phyloP scores from a whole-genome alignment of 129 eudicot genomes.

The Silybum marianum region DNA sequence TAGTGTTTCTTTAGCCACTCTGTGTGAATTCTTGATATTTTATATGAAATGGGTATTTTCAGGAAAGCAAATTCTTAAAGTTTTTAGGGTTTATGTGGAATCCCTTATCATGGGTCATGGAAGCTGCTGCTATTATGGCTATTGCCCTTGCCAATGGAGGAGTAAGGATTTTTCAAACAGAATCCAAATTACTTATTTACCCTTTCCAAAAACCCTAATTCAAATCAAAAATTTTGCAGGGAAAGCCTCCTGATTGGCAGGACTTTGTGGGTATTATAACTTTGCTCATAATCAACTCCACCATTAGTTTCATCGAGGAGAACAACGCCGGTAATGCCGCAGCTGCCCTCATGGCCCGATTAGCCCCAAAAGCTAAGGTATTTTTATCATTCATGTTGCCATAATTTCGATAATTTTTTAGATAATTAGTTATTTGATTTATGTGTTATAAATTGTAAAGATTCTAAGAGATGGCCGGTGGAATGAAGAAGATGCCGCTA shows the following conservation, averaged over 20 bases:
- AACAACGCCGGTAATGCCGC: conserved; percentile 99
- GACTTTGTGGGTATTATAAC: conserved; percentile 98
- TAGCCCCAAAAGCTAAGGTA: conserved; percentile 98
- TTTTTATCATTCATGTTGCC: not conserved
- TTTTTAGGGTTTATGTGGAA: conserved; percentile 99
- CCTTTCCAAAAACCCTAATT: not conserved
- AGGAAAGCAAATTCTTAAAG: conserved; percentile 98
- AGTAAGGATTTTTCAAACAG: conserved; percentile 43
- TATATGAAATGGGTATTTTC: conserved; percentile 34
- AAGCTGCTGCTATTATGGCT: conserved; percentile 99
- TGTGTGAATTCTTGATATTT: not conserved
- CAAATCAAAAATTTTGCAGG: conserved; percentile 43
- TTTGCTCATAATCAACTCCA: conserved; percentile 86
- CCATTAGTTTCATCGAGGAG: conserved; percentile 97
- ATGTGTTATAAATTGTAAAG: conserved; percentile 31
- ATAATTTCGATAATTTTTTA: not conserved
- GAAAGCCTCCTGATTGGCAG: conserved; percentile 99
- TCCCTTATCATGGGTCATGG: conserved; percentile 99
- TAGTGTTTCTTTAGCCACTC: not conserved
- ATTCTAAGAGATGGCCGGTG: conserved; percentile 94
- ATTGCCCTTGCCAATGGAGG: conserved; percentile 99
- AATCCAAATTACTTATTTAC: not conserved
- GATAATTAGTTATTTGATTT: conserved; percentile 3
- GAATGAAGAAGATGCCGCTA: conserved; percentile 89
- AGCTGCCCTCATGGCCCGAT: conserved; percentile 98